Percentiles rank a stretch among this genome's conserved stretches.
These are phyloP conservation scores for Trichoderma erinaceum DNA, from an alignment of 495 filamentous ascomycete species.

Conservation along the genomic window DNA sequence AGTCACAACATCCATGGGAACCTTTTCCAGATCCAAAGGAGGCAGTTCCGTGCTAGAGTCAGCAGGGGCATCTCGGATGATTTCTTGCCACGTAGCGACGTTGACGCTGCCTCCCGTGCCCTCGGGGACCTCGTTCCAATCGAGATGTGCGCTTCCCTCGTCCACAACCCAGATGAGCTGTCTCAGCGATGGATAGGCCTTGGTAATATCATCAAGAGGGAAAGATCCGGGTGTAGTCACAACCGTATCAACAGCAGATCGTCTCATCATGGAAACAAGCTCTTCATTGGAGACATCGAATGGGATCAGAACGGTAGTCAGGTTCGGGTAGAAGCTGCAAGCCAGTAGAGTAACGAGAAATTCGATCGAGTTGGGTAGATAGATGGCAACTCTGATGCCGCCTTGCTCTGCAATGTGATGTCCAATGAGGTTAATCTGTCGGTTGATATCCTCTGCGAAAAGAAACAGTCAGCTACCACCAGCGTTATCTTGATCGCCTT, in stretches of 20 bases:
- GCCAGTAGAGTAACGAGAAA: conserved; percentile 59
- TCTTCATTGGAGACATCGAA: conserved; percentile 63
- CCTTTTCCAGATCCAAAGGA: conserved; percentile 36
- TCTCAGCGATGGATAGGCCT: conserved; percentile 60
- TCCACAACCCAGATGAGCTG: conserved; percentile 93
- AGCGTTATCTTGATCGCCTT: neutral
- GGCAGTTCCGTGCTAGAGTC: conserved; percentile 41
- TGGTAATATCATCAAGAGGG: conserved; percentile 66
- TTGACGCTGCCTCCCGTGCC: conserved; percentile 63
- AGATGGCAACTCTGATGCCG: conserved; percentile 77
- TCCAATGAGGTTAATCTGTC: conserved; percentile 84
- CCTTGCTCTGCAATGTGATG: conserved; percentile 59
- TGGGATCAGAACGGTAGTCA: conserved; percentile 76
- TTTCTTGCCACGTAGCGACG: conserved; percentile 81
- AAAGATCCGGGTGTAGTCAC: conserved; percentile 84
- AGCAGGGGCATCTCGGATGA: conserved; percentile 58
- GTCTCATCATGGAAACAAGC: conserved; percentile 62
- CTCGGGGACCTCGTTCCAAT: conserved; percentile 74
- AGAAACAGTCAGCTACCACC: neutral
- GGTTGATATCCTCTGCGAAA: conserved; percentile 57
- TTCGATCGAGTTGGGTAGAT: conserved; percentile 90
- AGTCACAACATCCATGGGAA: conserved; percentile 50
- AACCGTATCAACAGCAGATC: conserved; percentile 68
- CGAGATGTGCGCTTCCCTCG: conserved; percentile 83
- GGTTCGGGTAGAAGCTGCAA: conserved; percentile 69